Evolutionary conservation across 208 protist genomes (phyloP), one percentile per base, ranked within the genome.

Genomic region (Trypanosoma vivax): DNA sequence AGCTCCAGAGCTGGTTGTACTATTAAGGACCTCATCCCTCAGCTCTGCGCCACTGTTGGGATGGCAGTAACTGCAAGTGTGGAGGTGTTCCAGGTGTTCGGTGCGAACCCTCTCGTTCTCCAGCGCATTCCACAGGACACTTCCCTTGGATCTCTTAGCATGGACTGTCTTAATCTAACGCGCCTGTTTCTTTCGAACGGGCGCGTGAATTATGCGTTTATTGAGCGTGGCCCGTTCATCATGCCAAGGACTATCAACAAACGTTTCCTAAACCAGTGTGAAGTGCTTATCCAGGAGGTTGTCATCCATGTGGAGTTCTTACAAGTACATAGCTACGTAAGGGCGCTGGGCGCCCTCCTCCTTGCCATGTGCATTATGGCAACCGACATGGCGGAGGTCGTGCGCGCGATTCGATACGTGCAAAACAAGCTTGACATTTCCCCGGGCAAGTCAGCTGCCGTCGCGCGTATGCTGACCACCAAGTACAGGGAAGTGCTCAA

Each of bases 261-360:
- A 10, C 35, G 40, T 40, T 75, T 92, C 38, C 66, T 92, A 18
- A 60, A 83, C 51, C 52, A 88, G 25, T 85, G 79, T 64, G 76
- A 91, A 43, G 47, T 78, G 34, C 76, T 92, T 19, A 79, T 67
- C 13, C 73, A 85, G 50, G 78, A 88, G 54, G 70, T 78, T 16
- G 76, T 88, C 3, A 76, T 64, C 0, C 76, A 92, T 49, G 84
- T 86, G 5, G 79, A 92, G 63, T 92, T 92, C 39, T 61, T 92
- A n/a, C 79, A 76, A 18, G 50, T 88, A 31, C 57, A 63, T 33
- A 76, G 69, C 61, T 69, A 82, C 53, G 76, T 88, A 3, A 83
- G 62, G 11, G 79, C 83, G 19, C 63, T 85, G 30, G 73, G 76
- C 25, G 69, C 88, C 23, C 38, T 86, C 19, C 72, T 57, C 1